Evolutionary conservation across 2,329 filamentous ascomycete species (phyloP), one percentile per base, ranked within the genome.

Genomic region (Trichoderma arundinaceum): DNA sequence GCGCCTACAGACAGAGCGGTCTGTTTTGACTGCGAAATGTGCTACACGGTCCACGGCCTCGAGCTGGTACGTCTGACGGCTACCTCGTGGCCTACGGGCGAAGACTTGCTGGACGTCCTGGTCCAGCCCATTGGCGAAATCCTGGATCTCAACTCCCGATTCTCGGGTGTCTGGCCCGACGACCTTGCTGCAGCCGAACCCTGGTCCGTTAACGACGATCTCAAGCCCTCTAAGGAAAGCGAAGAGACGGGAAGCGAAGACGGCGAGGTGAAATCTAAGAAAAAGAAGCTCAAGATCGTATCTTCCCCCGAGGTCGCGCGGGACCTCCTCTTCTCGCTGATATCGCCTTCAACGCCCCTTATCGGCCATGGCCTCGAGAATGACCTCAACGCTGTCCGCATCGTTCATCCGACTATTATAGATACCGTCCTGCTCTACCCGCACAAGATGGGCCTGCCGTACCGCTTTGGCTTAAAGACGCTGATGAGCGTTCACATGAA

Each of bases 11-110:
- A 84, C 60, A 85, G 86, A 41, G 92, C 90, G 2, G 88, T 98
- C 10, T 90, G 88, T 69, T 94, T 99, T 72, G 95, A 99, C 76
- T 98, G 95, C 73, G 95, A 99, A 75, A 99, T 99, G 95, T 92
- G 92, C 4, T 98, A 96, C 74, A 99, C 96, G 0, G 91, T 92
- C 0, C 78, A 90, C 57, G 95, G 96, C 0, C 81, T 98, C 69
- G 95, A 99, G 76, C 84, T 99, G 17, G 89, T 98, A 65, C 92
- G 95, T 8, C 78, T 99, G 3, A 98, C 95, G 0, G 94, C 92
- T 5, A 90, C 94, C 3, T 88, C 90, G 9, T 99, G 95, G 94
- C 94, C 94, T 0, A 81, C 84, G 8, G 91, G 92, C 19, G 85
- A 88, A 60, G 84, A 85, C 60, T 77, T 99, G 0, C 80, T 98